Evolutionary conservation across 1,284 basidiomycete genomes (phyloP), one percentile per base, ranked within the genome.

Genomic region (Tremellales sp.): DNA sequence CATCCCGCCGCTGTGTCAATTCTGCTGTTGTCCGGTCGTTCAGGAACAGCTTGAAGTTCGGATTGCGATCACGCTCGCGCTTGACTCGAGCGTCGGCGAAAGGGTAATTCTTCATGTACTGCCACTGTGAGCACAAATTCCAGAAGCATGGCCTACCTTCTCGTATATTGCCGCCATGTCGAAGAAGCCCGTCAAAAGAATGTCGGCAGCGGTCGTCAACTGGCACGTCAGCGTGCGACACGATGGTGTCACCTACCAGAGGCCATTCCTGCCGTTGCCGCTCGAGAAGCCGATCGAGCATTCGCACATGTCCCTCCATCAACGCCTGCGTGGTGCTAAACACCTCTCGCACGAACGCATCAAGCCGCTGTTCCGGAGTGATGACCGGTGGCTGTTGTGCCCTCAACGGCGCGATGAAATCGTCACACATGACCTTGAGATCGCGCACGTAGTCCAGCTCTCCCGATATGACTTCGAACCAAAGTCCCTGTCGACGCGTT

Each of bases 381-480:
- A 90, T 78, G 27, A 86, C 76, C 0, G 81, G 79, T 10, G 84
- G 82, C 11, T 77, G 66, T 4, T 80, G 76, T 23, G 76, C 73
- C 33, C 73, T 64, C 21, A 90, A 70, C 1, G 82, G 80, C 21
- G 80, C 75, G n/a, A 88, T 78, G 63, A 84, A 88, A 11, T 86
- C 79, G 63, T 86, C 80, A 61, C 79, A 75, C 23, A 89, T 77
- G 5, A 83, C 76, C 60, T 82, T 77, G 54, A 90, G 70, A 72
- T 89, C 88, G 27, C 76, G 60, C 10, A 89, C 86, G 68, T 89
- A 90, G 56, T 87, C 84, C 57, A 81, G 78, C 72, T 91, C 88
- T 1, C 84, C 81, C 71, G 86, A 86, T 72, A 89, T 83, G 40
- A 89, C 70, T 64, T 90, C 88, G 64, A 89, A 91, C 27, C 89